Conservation (phyloP, 495 filamentous ascomycete genomes). For the Zalerion maritima region DNA sequence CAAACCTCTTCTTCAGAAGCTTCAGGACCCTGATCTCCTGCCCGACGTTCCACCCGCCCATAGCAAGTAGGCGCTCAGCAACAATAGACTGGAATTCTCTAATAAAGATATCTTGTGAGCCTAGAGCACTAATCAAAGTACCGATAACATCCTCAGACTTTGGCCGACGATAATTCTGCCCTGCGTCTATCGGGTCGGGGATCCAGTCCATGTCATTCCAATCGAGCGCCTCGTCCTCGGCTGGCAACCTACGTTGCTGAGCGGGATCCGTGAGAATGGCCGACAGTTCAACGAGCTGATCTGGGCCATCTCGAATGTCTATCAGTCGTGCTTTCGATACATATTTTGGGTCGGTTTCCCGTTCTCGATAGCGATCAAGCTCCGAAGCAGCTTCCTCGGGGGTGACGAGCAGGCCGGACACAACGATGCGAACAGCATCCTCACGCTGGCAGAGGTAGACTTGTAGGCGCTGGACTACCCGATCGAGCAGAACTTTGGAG, state of each 20-base stretch:
- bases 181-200: slow-evolving; percentile 85
- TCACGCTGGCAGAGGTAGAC: slow-evolving; percentile 85
- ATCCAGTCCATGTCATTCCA: slow-evolving; percentile 87
- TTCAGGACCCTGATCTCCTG: slow-evolving; percentile 68
- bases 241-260: slow-evolving; percentile 27
- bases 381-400: slow-evolving; percentile 36
- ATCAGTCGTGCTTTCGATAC: background rate
- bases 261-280: slow-evolving; percentile 52
- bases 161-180: slow-evolving; percentile 77
- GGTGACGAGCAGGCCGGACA: slow-evolving; percentile 69
- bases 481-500: slow-evolving; percentile 78
- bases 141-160: slow-evolving; percentile 86
- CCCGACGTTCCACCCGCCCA: slow-evolving; percentile 50
- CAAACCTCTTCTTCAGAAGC: slow-evolving; percentile 77
- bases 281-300: slow-evolving; percentile 57
- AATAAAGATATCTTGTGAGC: slow-evolving; percentile 77
- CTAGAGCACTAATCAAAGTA: slow-evolving; percentile 73
- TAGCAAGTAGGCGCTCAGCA: slow-evolving; percentile 63
- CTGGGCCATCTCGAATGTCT: slow-evolving; percentile 7
- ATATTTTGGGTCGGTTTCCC: background rate
- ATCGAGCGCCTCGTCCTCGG: slow-evolving; percentile 55
- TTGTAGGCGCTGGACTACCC: slow-evolving; percentile 70
- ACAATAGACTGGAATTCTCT: slow-evolving; percentile 82
- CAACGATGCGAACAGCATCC: slow-evolving; percentile 78
- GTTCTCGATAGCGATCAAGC: slow-evolving; percentile 9